A percentile compares a stretch with the other conserved stretches of the same genome.
phyloP scores from a whole-genome alignment of 73 alveolate species.

The Paramecium primaurelia region DNA sequence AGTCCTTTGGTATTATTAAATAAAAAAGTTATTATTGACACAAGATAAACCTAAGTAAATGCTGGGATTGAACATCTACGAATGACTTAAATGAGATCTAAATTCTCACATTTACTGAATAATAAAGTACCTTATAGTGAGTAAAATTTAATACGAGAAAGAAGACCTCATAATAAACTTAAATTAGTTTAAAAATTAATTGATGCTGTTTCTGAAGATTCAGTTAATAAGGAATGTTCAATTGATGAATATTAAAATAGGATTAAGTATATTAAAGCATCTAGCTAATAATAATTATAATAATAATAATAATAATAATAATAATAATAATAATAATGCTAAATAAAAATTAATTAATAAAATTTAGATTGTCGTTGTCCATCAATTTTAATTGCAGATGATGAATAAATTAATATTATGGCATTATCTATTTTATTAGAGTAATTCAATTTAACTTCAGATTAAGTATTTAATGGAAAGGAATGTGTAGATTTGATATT shows the following conservation, averaged over 20 bases:
- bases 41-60: background rate
- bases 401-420: conserved; percentile 31
- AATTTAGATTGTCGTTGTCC: background rate
- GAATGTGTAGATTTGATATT: conserved; percentile 31
- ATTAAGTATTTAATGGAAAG: conserved; percentile 25
- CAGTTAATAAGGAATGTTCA: background rate
- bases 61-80: background rate
- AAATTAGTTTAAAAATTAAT: background rate
- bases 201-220: background rate
- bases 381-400: background rate
- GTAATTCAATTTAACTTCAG: background rate
- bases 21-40: background rate
- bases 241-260: background rate
- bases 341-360: background rate
- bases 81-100: background rate
- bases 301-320: background rate
- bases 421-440: background rate
- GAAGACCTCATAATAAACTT: background rate
- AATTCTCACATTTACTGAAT: background rate
- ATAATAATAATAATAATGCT: background rate
- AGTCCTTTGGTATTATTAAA: background rate
- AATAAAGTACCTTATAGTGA: background rate
- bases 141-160: background rate
- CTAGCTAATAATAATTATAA: background rate
- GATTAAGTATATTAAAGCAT: background rate